These are phyloP conservation scores for Fonsecaea pugnacius DNA, from an alignment of 2,329 filamentous ascomycete genomes.

Conservation along the genomic window DNA sequence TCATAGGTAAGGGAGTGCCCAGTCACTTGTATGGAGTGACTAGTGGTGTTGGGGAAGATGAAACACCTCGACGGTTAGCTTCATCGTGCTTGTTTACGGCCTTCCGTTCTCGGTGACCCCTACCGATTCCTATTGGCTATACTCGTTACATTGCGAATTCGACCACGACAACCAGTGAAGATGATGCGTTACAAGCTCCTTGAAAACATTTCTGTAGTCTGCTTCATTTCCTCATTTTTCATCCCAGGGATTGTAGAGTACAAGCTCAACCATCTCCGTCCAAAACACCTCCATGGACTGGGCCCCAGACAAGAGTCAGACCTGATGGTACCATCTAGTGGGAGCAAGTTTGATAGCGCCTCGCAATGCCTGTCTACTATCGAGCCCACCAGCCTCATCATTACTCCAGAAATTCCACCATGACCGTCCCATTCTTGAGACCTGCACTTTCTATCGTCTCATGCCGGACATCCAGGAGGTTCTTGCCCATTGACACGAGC, in stretches of 20 bases:
- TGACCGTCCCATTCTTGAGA: slow-evolving; percentile 89
- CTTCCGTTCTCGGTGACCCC: slow-evolving; percentile 5
- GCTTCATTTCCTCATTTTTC: slow-evolving; percentile 12
- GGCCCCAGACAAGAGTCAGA: slow-evolving; percentile 1
- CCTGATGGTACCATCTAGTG: slow-evolving; percentile 15
- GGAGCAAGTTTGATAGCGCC: slow-evolving; percentile 19
- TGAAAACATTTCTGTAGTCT: slow-evolving; percentile 2
- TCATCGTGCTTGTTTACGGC: slow-evolving; percentile 6
- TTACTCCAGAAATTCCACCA: slow-evolving; percentile 81
- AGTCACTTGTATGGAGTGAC: slow-evolving; percentile 1
- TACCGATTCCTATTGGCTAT: slow-evolving; percentile 15
- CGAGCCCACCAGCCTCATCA: neutral
- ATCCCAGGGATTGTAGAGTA: neutral
- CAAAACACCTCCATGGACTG: slow-evolving; percentile 3
- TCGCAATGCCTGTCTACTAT: slow-evolving; percentile 12
- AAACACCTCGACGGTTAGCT: slow-evolving; percentile 20
- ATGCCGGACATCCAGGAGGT: slow-evolving; percentile 77
- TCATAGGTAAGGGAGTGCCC: neutral
- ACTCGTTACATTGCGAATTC: slow-evolving; percentile 2
- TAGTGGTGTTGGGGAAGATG: slow-evolving; percentile 15
- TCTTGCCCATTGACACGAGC: slow-evolving; percentile 83
- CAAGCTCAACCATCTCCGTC: neutral
- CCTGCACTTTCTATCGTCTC: slow-evolving; percentile 78
- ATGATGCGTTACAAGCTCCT: neutral
- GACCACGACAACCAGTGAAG: slow-evolving; percentile 14